Base-by-base conservation (phyloP, 1,284 basidiomycete species). In the Erythrobasidium hasegawianum region DNA sequence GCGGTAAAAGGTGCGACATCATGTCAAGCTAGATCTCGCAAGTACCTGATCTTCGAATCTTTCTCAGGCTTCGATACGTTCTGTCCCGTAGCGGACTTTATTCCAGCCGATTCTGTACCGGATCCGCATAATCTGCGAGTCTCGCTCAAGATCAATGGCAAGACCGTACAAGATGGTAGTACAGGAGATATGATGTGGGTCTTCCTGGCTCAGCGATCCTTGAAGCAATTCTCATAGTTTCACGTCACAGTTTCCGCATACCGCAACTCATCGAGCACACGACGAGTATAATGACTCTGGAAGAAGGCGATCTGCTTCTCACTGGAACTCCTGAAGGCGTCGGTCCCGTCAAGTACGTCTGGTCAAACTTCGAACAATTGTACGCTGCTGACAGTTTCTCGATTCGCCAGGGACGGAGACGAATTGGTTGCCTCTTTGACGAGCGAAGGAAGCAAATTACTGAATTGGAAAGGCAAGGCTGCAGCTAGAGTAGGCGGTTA, bases 281-380 rank as follows among this genome's bases (percentile, higher is more conserved):
- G 54, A 94, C 92, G 1, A 88, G 88, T 16, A 96, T 98, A 78
- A 97, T 97, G 93, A 87, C 86, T 0, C 83, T 97, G 18, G 92
- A 97, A 82, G 90, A 87, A 47, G 73, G 85, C 75, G 71, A 77
- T 61, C 55, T 77, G 38, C 59, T 78, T 18, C 70, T 78, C 22
- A 79, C 79, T 1, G 76, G 77, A 14, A 97, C 94, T 1, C 95
- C 95, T 0, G 83, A 87, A 0, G 95, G 95, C 29, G 92, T 97
- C 1, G 90, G 93, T 13, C 84, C 86, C 2, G 78, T 97, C 62
- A 73, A 77, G 43, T 47, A n/a, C 16, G 43, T 47, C 16, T 18
- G 4, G 43, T 24, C 43, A 16, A 5, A 16, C 43, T 8, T 47
- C 22, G 11, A 33, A 33, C 33, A 11, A 33, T 33, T 33, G 11